Conservation (phyloP, 1,284 basidiomycete species). For the Puccinia hordei region DNA sequence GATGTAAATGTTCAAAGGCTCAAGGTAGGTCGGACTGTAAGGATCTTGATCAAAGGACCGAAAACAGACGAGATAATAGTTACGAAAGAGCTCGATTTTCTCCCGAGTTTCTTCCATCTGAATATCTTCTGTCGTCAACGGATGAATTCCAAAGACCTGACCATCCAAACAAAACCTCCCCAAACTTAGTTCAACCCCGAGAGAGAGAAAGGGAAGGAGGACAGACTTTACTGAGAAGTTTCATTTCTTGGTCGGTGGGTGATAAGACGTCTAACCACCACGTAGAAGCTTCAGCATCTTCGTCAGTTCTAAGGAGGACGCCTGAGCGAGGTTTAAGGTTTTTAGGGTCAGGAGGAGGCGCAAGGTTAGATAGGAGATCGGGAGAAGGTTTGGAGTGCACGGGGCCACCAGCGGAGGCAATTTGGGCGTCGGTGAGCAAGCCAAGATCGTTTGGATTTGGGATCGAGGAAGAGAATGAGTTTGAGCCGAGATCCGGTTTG, state of each 20-base stretch:
- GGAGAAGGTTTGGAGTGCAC: not conserved
- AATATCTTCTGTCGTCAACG: constrained; percentile 98
- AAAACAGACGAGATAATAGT: constrained; percentile 99
- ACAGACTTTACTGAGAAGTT: constrained; percentile 80
- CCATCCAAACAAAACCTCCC: too few relatives aligned
- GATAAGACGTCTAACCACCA: constrained; percentile 98
- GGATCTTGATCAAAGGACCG: constrained; percentile 98
- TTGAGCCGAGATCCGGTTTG: not conserved
- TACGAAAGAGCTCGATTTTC: constrained; percentile 98
- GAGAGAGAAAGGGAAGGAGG: constrained; percentile 52
- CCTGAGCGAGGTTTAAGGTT: constrained; percentile 18
- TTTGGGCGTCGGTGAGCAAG: not conserved
- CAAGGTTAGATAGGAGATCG: not conserved
- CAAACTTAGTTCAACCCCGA: too few relatives aligned
- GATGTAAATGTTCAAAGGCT: constrained; percentile 99
- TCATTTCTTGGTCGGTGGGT: constrained; percentile 98
- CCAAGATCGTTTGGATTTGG: constrained; percentile 18
- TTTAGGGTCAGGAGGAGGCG: not conserved
- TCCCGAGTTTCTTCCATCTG: constrained; percentile 99
- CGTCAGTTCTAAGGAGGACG: constrained; percentile 61
- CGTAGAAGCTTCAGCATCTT: constrained; percentile 70
- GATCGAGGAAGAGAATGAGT: not conserved
- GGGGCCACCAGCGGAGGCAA: not conserved
- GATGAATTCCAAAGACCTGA: constrained; percentile 98
- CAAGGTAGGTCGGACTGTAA: constrained; percentile 94